Conservation (phyloP, 495 filamentous ascomycete genomes). For the Friedmanniomyces simplex region DNA sequence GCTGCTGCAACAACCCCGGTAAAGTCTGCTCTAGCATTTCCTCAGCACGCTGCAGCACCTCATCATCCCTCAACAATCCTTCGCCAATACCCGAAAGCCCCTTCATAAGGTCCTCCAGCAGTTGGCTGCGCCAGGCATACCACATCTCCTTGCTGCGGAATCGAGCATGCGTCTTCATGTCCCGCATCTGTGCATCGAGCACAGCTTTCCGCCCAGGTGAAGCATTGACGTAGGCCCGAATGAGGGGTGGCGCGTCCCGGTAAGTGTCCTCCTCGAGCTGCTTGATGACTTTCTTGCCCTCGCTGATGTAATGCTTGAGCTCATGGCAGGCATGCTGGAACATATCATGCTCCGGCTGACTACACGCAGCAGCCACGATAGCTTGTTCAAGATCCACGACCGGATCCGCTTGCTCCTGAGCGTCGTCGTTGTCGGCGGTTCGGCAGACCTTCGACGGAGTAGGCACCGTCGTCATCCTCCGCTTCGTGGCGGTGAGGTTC, state of each 20-base stretch:
- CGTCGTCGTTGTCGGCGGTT: slow-evolving; percentile 33
- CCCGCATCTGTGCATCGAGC: slow-evolving; percentile 96
- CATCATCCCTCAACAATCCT: slow-evolving; percentile 67
- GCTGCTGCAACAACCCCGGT: slow-evolving; percentile 50
- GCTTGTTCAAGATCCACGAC: slow-evolving; percentile 55
- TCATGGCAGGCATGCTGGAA: slow-evolving; percentile 94
- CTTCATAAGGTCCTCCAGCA: slow-evolving; percentile 72
- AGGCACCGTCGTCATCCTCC: slow-evolving; percentile 67
- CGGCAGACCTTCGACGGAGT: slow-evolving; percentile 32
- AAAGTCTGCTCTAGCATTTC: slow-evolving; percentile 51
- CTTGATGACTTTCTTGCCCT: slow-evolving; percentile 74
- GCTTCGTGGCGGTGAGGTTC: slow-evolving; percentile 85
- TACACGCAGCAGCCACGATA: slow-evolving; percentile 83
- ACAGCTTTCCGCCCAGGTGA: slow-evolving; percentile 67
- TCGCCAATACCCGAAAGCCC: slow-evolving; percentile 62
- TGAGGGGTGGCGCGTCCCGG: slow-evolving; percentile 79
- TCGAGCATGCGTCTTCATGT: slow-evolving; percentile 84
- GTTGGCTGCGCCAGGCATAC: slow-evolving; percentile 95
- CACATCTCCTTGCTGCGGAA: slow-evolving; percentile 86
- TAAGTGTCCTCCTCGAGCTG: slow-evolving; percentile 81
- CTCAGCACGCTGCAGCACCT: slow-evolving; percentile 56
- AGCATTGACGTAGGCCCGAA: slow-evolving; percentile 84
- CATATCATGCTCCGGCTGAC: slow-evolving; percentile 81
- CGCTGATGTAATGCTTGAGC: slow-evolving; percentile 86
- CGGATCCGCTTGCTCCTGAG: slow-evolving; percentile 23